phyloP scores from a whole-genome alignment of 495 filamentous ascomycete genomes.

The Talaromyces liani region DNA sequence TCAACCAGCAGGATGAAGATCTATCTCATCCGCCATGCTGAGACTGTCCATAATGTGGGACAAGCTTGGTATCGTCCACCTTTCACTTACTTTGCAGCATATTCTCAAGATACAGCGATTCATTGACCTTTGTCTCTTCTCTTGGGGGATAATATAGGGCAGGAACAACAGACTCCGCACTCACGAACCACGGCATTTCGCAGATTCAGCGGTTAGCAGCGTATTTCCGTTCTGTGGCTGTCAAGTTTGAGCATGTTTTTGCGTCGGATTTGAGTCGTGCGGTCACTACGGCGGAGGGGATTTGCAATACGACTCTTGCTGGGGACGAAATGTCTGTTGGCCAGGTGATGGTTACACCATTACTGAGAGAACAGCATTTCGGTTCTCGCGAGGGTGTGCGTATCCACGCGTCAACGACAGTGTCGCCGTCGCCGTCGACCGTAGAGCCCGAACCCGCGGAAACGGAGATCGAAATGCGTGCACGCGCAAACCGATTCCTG shows the following conservation, averaged over 20 bases:
- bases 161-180: constrained; percentile 65
- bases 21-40: constrained; percentile 76
- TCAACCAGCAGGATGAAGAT: constrained; percentile 50
- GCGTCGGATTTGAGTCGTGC: constrained; percentile 76
- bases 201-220: constrained; percentile 59
- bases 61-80: constrained; percentile 51
- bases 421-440: not conserved
- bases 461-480: constrained; percentile 51
- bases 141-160: constrained; percentile 49
- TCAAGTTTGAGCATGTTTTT: constrained; percentile 56
- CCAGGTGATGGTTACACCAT: constrained; percentile 1
- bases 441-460: constrained; percentile 22
- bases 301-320: constrained; percentile 8
- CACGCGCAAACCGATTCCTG: constrained; percentile 56
- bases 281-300: constrained; percentile 45
- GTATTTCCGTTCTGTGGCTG: constrained; percentile 21
- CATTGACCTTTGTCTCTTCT: constrained; percentile 9
- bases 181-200: constrained; percentile 75
- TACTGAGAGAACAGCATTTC: constrained; percentile 22
- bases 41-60: constrained; percentile 82
- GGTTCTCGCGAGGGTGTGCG: constrained; percentile 19
- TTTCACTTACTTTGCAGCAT: not conserved
- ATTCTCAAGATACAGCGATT: not conserved
- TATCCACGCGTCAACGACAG: not conserved
- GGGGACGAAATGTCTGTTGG: not conserved